Evolutionary conservation across 75 land plant genomes (phyloP), one percentile per base, ranked within the genome.

Genomic region (Isoetes taiwanensis): DNA sequence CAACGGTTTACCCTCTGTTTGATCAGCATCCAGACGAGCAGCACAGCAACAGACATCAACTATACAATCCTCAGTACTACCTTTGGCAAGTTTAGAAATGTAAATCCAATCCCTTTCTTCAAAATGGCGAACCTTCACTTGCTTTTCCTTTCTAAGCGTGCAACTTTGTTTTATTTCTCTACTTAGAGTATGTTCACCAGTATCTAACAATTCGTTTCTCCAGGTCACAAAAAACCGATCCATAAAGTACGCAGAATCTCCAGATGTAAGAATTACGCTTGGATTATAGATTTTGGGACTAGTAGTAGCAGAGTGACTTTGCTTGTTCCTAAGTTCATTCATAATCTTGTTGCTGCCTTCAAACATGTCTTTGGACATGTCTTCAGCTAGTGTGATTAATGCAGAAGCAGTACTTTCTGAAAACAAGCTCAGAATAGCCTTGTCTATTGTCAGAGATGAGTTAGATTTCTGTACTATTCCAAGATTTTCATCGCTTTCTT

Each of bases 31-130:
- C 6, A 17, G n/a, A 11, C 23, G 38, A 30, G 53, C 43, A 10
- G 28, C 19, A 32, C 52, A 55, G 23, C 34, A 54, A 33, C 54
- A 32, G 64, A 27, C 11, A 20, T 28, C 56, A 3, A 46, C 16
- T 35, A 46, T 28, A 35, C 19, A 29, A 6, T 54, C 46, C 1
- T 60, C 57, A 1, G 27, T 12, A 39, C 8, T 9, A 8, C 50
- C 21, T 66, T 72, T 81, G 12, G 72, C 61, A 35, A 74, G 35
- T 28, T 56, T 33, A 27, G 81, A 46, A 58, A 88, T 81, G 65
- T 72, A 69, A 32, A 66, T 29, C 78, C 89, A 81, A 50, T 88
- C 95, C 43, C 71, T 43, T 25, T 84, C 89, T 62, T 72, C 58
- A 77, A 84, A 84, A 63, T 59, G 66, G 3, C 95, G 89, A 34